A percentile compares a stretch with the other conserved stretches of the same genome.
Conservation (phyloP, 1,284 basidiomycete species). For the Naganishia liquefaciens region DNA sequence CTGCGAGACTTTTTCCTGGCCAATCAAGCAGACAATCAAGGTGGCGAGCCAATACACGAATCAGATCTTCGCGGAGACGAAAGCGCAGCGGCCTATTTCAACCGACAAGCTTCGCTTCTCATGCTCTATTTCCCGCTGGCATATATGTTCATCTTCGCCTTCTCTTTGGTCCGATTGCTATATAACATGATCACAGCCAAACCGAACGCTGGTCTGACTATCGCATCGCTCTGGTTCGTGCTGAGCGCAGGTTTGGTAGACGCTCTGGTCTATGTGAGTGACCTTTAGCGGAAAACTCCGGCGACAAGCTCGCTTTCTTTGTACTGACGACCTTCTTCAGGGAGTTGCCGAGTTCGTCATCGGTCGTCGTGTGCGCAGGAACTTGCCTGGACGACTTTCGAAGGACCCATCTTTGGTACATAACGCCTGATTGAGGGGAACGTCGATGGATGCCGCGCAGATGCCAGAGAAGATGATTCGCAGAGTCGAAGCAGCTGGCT, state of each 20-base stretch:
- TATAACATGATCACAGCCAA: slow-evolving; percentile 46
- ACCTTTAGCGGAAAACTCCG: not conserved
- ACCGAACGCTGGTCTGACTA: slow-evolving; percentile 38
- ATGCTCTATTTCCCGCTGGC: slow-evolving; percentile 53
- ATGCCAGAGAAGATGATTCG: not conserved
- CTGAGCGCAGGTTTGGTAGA: slow-evolving; percentile 48
- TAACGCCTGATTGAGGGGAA: no score
- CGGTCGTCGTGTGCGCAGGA: slow-evolving; percentile 43
- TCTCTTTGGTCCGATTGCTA: slow-evolving; percentile 46
- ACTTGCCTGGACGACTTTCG: slow-evolving; percentile 40
- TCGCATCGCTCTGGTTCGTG: slow-evolving; percentile 46
- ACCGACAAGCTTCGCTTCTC: slow-evolving; percentile 50
- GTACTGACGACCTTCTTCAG: slow-evolving; percentile 32
- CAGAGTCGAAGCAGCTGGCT: no score
- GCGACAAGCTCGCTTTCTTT: not conserved
- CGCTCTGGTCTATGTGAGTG: slow-evolving; percentile 47
- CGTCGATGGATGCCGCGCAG: not conserved
- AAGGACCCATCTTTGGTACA: not conserved
- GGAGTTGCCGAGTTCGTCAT: slow-evolving; percentile 48
- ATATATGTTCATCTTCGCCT: slow-evolving; percentile 47
- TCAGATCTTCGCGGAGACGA: slow-evolving; percentile 30
- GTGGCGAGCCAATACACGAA: slow-evolving; percentile 13
- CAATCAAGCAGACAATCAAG: slow-evolving; percentile 33
- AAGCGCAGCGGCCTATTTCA: slow-evolving; percentile 49
- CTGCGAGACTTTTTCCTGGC: slow-evolving; percentile 46